Evolutionary conservation across 2,329 filamentous ascomycete species (phyloP).

Genomic region (Calycina marina): DNA sequence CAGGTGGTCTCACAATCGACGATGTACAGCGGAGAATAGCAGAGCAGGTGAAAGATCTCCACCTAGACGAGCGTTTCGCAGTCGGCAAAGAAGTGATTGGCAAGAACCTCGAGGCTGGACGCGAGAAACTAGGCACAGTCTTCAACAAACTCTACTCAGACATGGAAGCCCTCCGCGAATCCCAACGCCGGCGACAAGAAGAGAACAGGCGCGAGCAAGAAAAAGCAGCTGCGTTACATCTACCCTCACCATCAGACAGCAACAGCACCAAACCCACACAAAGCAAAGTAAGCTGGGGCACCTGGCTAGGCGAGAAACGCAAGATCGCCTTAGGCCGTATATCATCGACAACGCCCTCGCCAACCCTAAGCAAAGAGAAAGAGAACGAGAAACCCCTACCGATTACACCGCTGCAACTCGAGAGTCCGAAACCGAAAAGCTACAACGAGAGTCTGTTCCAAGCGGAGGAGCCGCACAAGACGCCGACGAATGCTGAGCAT

Average conservation of each 20-base stretch:
- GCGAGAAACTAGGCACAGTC: constrained; percentile 73
- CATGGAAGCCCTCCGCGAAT: constrained; percentile 68
- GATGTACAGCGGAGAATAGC: constrained; percentile 83
- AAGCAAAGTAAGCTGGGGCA: constrained; percentile 49
- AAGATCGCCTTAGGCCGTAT: constrained; percentile 28
- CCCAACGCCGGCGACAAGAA: constrained; percentile 50
- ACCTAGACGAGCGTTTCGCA: constrained; percentile 80
- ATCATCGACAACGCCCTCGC: constrained; percentile 1
- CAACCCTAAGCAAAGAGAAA: constrained; percentile 10
- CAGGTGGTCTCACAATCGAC: constrained; percentile 82
- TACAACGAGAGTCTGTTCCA: constrained; percentile 22
- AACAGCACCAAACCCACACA: constrained; percentile 34
- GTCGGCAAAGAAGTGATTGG: constrained; percentile 73
- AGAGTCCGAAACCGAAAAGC: constrained; percentile 13
- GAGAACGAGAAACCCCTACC: constrained; percentile 7
- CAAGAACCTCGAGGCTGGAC: constrained; percentile 77
- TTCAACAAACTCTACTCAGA: constrained; percentile 85
- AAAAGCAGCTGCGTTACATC: constrained; percentile 3
- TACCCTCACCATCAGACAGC: constrained; percentile 13
- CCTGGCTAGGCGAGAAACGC: constrained; percentile 63
- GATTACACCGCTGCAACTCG: background rate
- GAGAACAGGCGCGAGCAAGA: constrained; percentile 27
- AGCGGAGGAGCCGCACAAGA: constrained; percentile 11
- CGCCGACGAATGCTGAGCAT: background rate
- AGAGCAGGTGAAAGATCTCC: constrained; percentile 84